phyloP scores from a whole-genome alignment of 1,139 yeast species.

The Geotrichum siamense region DNA sequence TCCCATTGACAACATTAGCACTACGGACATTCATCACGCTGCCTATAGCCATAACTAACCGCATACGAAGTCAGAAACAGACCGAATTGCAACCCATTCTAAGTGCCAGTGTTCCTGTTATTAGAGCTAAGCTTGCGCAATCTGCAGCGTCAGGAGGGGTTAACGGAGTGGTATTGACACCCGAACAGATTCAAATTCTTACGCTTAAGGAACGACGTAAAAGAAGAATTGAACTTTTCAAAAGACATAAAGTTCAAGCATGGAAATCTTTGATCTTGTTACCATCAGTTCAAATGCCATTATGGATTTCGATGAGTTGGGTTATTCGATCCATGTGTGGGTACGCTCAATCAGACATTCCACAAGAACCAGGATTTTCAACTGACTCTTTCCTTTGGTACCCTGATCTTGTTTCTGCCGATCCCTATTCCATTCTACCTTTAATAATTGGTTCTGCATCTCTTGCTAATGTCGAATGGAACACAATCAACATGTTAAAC shows the following conservation, averaged over 20 bases:
- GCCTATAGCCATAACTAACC: slow-evolving; percentile 69
- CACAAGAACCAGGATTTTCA: slow-evolving; percentile 49
- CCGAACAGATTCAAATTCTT: slow-evolving; percentile 68
- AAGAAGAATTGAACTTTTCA: slow-evolving; percentile 63
- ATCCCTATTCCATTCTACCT: slow-evolving; percentile 62
- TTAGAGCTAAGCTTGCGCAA: slow-evolving; percentile 63
- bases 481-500: slow-evolving; percentile 47
- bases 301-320: slow-evolving; percentile 77
- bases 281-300: slow-evolving; percentile 77
- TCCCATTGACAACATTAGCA: slow-evolving; percentile 65
- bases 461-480: slow-evolving; percentile 75
- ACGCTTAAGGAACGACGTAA: slow-evolving; percentile 72
- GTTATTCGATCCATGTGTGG: slow-evolving; percentile 73
- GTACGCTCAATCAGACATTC: slow-evolving; percentile 44
- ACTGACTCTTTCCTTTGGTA: slow-evolving; percentile 56
- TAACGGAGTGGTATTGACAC: slow-evolving; percentile 43
- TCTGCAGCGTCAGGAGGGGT: slow-evolving; percentile 32
- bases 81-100: slow-evolving; percentile 55
- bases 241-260: slow-evolving; percentile 57
- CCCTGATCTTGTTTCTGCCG: slow-evolving; percentile 51
- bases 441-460: slow-evolving; percentile 62
- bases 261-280: slow-evolving; percentile 67
- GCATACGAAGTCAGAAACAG: slow-evolving; percentile 64
- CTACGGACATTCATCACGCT: slow-evolving; percentile 61
- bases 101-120: slow-evolving; percentile 67